These are phyloP conservation scores for Sclerotinia borealis DNA, from an alignment of 2,329 filamentous ascomycete species.

Conservation along the genomic window DNA sequence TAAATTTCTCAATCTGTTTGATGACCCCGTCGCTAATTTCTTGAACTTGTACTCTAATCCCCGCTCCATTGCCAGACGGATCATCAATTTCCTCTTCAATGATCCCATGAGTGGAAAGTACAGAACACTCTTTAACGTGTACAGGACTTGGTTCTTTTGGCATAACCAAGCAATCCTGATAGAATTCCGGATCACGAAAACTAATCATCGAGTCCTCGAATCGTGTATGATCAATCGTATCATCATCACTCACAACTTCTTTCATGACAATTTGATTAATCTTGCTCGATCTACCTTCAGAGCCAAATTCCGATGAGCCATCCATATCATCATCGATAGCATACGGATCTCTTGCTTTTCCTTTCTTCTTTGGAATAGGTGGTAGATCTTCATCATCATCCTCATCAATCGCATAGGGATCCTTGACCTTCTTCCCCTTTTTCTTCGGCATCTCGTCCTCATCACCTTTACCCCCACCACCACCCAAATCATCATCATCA, in stretches of 20 bases:
- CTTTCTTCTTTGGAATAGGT: not conserved
- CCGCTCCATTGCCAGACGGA: not conserved
- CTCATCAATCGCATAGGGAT: not conserved
- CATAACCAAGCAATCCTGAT: constrained; percentile 24
- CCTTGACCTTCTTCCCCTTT: constrained; percentile 3
- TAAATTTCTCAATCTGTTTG: constrained; percentile 20
- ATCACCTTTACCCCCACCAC: not conserved
- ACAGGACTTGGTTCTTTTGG: not conserved
- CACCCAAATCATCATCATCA: constrained; percentile 3
- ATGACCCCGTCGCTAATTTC: not conserved
- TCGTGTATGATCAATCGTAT: not conserved
- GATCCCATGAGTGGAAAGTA: not conserved
- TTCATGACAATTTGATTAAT: constrained; percentile 5
- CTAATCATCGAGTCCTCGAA: constrained; percentile 13
- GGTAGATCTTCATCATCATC: not conserved
- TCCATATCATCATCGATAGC: constrained; percentile 1
- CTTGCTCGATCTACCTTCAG: not conserved
- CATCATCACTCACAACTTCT: constrained; percentile 6
- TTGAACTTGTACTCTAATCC: not conserved
- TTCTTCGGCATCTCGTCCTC: not conserved
- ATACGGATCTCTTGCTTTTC: not conserved
- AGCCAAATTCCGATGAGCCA: constrained; percentile 4
- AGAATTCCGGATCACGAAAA: constrained; percentile 27
- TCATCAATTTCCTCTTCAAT: not conserved
- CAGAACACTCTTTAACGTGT: constrained; percentile 4